Evolutionary conservation across 176 grass and related monocot genomes (phyloP).

Genomic region (Calamus simplicifolius): DNA sequence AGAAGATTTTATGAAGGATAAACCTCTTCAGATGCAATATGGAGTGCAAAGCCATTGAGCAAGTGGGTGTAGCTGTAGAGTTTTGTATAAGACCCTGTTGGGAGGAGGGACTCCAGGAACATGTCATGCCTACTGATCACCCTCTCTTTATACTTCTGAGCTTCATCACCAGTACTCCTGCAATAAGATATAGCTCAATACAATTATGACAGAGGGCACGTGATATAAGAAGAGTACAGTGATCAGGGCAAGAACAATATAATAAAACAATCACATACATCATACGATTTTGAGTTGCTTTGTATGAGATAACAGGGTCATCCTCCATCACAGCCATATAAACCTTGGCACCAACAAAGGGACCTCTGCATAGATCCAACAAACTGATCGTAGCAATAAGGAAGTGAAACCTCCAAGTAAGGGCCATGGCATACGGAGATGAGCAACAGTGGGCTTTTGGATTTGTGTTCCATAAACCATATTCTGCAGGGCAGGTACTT

Average conservation of each 20-base stretch:
- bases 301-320: slow-evolving; percentile 60
- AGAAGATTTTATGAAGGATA: neutral
- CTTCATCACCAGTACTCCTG: slow-evolving; percentile 69
- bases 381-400: slow-evolving; percentile 31
- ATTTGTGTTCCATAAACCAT: slow-evolving; percentile 6
- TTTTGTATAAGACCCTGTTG: slow-evolving; percentile 63
- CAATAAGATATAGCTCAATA: slow-evolving; percentile 14
- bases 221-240: neutral
- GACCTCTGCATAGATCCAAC: slow-evolving; percentile 22
- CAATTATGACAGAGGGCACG: neutral
- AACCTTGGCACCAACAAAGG: slow-evolving; percentile 53
- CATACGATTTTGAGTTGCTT: slow-evolving; percentile 24
- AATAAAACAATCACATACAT: slow-evolving; percentile 35
- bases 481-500: slow-evolving; percentile 12
- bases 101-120: slow-evolving; percentile 77
- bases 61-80: slow-evolving; percentile 85
- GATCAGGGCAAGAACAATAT: neutral
- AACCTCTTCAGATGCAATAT: slow-evolving; percentile 62
- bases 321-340: slow-evolving; percentile 88
- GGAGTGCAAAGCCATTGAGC: slow-evolving; percentile 84
- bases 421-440: slow-evolving; percentile 23
- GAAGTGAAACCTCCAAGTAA: slow-evolving; percentile 14
- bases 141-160: slow-evolving; percentile 53
- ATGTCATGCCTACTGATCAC: slow-evolving; percentile 55
- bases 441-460: slow-evolving; percentile 17